phyloP scores from a whole-genome alignment of 495 filamentous ascomycete species.

The Pyrenula massariospora region DNA sequence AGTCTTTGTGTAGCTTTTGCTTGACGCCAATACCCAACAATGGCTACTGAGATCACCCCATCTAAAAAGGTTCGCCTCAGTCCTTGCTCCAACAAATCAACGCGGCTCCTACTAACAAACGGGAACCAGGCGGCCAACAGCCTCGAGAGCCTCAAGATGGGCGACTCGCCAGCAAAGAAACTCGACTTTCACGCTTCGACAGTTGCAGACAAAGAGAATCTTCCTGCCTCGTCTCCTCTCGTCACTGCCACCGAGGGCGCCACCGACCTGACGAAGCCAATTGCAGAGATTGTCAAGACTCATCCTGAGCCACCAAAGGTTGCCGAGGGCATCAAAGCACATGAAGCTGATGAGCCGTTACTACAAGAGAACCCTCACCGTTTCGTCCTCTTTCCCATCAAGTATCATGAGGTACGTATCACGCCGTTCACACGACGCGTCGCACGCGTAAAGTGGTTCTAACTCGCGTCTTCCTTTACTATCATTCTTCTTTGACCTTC shows the following conservation, averaged over 20 bases:
- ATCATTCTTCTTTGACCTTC: constrained; percentile 6
- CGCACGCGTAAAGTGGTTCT: constrained; percentile 46
- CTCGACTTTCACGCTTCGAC: constrained; percentile 48
- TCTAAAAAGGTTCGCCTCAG: constrained; percentile 67
- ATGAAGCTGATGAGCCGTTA: constrained; percentile 77
- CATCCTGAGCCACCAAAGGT: constrained; percentile 37
- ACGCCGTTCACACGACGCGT: constrained; percentile 45
- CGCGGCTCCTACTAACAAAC: constrained; percentile 29
- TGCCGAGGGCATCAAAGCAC: constrained; percentile 50
- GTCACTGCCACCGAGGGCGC: constrained; percentile 35
- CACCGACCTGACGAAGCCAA: constrained; percentile 35
- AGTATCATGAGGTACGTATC: constrained; percentile 92
- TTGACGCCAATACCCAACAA: constrained; percentile 21
- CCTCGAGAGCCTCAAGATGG: constrained; percentile 82
- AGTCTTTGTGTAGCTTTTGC: constrained; percentile 3
- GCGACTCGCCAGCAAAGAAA: constrained; percentile 83
- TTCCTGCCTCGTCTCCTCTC: constrained; percentile 39
- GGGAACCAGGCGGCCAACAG: constrained; percentile 61
- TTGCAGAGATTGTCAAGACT: constrained; percentile 26
- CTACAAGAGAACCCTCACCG: constrained; percentile 92
- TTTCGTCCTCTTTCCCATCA: constrained; percentile 97
- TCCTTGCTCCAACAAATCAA: constrained; percentile 22
- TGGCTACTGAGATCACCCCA: constrained; percentile 66
- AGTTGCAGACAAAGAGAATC: constrained; percentile 71
- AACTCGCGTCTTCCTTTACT: constrained; percentile 8